Base-by-base conservation (phyloP, 1,284 basidiomycete species). In the Rhodotorula sp. region DNA sequence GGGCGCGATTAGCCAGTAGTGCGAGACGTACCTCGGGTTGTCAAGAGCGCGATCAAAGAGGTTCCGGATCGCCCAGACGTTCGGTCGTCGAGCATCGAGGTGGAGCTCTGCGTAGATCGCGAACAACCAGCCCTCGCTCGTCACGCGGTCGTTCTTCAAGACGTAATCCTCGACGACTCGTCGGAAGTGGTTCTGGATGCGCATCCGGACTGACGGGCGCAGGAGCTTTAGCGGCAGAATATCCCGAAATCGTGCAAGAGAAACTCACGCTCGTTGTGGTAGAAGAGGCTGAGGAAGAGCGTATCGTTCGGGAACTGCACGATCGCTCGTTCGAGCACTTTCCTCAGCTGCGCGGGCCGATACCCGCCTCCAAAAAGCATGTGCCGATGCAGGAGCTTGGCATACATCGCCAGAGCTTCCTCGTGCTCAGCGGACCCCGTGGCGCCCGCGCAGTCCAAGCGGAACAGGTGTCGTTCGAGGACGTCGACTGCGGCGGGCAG, bases 201-300 rank as follows among this genome's bases (percentile, higher is more conserved):
- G 76, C 34, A 79, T 79, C 2, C 80, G 77, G 1, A 79, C 70
- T 77, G 71, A 54, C 26, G 18, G 80, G 79, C 2, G 38, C 10
- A 5, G 7, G 12, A 21, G 19, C 43, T 89, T 90, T 88, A 91
- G 43, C 16, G 3, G 5, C 4, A 6, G 19, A 12, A 43, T 10
- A 43, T 43, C 16, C 15, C 15, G 15, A 7, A 15, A 4, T 2
- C 4, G 16, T 18, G 18, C 0, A 15, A 34, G 0, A 86, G 86
- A 74, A 89, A 86, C 3, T 89, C 89, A 73, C 87, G 88, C 82
- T 93, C 89, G 54, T 86, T 86, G 80, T 92, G 90, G 70, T 93
- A 81, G 79, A 92, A 91, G 73, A 92, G 81, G 5, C 87, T 88
- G n/a, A 93, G 78, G 60, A 92, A 83, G 31, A 90, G 82, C 2